Evolutionary conservation across 2,329 filamentous ascomycete species (phyloP).

Genomic region (Trichoderma lentiforme): DNA sequence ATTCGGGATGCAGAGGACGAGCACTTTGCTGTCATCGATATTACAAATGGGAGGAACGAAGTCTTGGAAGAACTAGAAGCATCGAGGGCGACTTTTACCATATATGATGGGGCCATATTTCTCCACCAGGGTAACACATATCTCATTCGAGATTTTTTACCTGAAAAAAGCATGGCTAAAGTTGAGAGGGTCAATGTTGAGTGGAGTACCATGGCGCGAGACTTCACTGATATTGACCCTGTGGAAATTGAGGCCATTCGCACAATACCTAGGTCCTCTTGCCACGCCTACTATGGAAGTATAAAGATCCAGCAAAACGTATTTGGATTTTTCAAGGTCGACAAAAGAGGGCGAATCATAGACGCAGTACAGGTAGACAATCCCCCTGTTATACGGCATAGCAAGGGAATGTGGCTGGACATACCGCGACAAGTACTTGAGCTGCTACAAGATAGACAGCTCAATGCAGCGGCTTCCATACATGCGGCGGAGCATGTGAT

Average conservation of each 20-base stretch:
- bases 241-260: slow-evolving; percentile 87
- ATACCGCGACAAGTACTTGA: slow-evolving; percentile 76
- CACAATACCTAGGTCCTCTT: slow-evolving; percentile 59
- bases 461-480: slow-evolving; percentile 85
- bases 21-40: slow-evolving; percentile 92
- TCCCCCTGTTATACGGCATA: slow-evolving; percentile 78
- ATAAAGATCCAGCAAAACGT: slow-evolving; percentile 86
- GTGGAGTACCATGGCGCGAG: slow-evolving; percentile 90
- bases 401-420: slow-evolving; percentile 94
- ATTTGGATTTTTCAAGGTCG: slow-evolving; percentile 97
- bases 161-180: slow-evolving; percentile 76
- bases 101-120: slow-evolving; percentile 97
- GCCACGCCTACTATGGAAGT: slow-evolving; percentile 76
- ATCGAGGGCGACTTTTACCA: slow-evolving; percentile 88
- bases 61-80: slow-evolving; percentile 96
- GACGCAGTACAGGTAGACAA: slow-evolving; percentile 94
- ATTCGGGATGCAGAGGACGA: slow-evolving; percentile 86
- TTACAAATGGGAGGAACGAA: slow-evolving; percentile 74
- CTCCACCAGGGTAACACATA: slow-evolving; percentile 94
- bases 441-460: slow-evolving; percentile 66
- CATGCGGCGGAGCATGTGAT: slow-evolving; percentile 94
- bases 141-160: slow-evolving; percentile 82
- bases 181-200: slow-evolving; percentile 89
- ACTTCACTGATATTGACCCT: slow-evolving; percentile 92
- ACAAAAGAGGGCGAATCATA: slow-evolving; percentile 77